Conservation (phyloP, 306 rosid genomes). For the Delonix regia region DNA sequence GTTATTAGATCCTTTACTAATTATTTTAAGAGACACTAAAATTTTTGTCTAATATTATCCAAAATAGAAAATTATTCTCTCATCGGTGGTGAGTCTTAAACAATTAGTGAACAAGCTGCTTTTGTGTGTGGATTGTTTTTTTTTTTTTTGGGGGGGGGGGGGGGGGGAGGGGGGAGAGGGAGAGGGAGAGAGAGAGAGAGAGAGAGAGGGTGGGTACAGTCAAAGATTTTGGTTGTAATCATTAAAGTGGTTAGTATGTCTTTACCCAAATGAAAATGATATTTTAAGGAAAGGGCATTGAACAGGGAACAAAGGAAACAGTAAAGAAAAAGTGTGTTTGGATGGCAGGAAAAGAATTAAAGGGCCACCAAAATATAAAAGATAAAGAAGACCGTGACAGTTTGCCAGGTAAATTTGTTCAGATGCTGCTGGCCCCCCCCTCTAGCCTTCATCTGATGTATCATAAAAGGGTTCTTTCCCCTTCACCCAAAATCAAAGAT, state of each 20-base stretch:
- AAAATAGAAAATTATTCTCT: not conserved
- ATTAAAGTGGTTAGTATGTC: constrained; percentile 70
- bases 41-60: not conserved
- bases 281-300: constrained; percentile 77
- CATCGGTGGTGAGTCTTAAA: not conserved
- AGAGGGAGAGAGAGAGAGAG: constrained; percentile 3
- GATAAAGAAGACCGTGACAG: constrained; percentile 66
- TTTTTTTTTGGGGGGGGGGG: too few relatives aligned
- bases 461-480: constrained; percentile 68
- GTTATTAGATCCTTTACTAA: not conserved
- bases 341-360: constrained; percentile 51
- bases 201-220: constrained; percentile 59
- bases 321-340: constrained; percentile 71
- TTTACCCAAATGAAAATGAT: constrained; percentile 83
- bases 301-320: constrained; percentile 57
- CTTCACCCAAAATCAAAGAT: constrained; percentile 35
- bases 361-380: constrained; percentile 38
- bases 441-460: constrained; percentile 48
- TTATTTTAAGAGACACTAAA: not conserved
- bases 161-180: not conserved
- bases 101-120: not conserved
- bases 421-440: constrained; percentile 53
- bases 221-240: constrained; percentile 86
- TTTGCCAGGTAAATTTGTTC: constrained; percentile 70
- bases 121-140: not conserved